phyloP scores from a whole-genome alignment of 768 basidiomycete species.

The Tylopilus sp. region DNA sequence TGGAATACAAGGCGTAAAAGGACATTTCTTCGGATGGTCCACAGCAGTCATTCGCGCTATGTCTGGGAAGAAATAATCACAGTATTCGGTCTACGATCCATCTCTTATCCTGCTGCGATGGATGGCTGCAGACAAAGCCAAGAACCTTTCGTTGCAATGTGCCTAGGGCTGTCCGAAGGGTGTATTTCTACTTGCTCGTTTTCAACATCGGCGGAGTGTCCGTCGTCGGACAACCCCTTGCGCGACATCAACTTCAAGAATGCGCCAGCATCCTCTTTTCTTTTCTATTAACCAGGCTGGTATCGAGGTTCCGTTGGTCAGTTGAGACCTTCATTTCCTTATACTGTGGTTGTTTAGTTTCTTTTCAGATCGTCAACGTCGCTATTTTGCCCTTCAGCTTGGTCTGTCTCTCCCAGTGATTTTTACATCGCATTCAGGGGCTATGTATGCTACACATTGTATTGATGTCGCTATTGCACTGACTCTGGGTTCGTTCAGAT shows the following conservation, averaged over 20 bases:
- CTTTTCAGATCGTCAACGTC: not conserved
- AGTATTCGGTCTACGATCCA: slow-evolving; percentile 11
- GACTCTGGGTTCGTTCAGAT: slow-evolving; percentile 36
- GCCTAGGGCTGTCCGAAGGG: slow-evolving; percentile 14
- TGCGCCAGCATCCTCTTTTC: slow-evolving; percentile 47
- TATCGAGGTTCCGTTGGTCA: slow-evolving; percentile 47
- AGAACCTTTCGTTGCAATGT: slow-evolving; percentile 43
- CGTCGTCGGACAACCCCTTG: slow-evolving; percentile 39
- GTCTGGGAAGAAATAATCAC: slow-evolving; percentile 50
- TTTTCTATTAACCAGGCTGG: slow-evolving; percentile 49
- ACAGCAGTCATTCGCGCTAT: slow-evolving; percentile 53
- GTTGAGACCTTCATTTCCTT: slow-evolving; percentile 4
- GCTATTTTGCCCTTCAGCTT: slow-evolving; percentile 37
- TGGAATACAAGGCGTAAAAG: slow-evolving; percentile 27
- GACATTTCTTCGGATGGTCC: slow-evolving; percentile 43
- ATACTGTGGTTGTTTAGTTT: not conserved
- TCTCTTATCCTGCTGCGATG: slow-evolving; percentile 1
- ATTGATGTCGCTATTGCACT: not conserved
- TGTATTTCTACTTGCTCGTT: slow-evolving; percentile 39
- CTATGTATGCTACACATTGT: slow-evolving; percentile 22
- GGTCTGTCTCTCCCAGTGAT: slow-evolving; percentile 36
- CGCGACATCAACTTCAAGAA: slow-evolving; percentile 36
- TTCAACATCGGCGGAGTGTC: slow-evolving; percentile 24
- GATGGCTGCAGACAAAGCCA: slow-evolving; percentile 42
- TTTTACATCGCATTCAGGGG: slow-evolving; percentile 34